Conservation (phyloP, 176 grass and related monocot genomes). For the Bonia amplexicaulis region DNA sequence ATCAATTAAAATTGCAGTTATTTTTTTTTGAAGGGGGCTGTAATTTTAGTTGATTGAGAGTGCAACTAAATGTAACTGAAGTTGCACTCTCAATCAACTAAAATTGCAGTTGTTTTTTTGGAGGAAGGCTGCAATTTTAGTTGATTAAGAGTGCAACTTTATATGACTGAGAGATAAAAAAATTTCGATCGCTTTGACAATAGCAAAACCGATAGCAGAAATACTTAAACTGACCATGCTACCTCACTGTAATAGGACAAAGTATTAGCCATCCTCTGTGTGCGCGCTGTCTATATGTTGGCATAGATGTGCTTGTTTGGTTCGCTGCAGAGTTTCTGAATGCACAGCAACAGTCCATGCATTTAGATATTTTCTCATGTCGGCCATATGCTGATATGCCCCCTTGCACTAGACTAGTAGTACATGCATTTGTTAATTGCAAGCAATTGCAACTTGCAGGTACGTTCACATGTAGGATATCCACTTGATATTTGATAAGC, state of each 20-base stretch:
- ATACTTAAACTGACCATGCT: not conserved
- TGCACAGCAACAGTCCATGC: not conserved
- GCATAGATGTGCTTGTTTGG: not conserved
- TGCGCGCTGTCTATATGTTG: no score
- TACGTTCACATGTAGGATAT: not conserved
- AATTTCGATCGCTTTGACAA: no score
- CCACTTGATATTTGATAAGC: not conserved
- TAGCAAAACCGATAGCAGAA: no score
- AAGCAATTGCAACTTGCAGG: not conserved
- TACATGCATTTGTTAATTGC: not conserved
- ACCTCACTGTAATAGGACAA: not conserved
- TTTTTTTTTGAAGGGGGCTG: no score
- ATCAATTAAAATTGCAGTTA: no score
- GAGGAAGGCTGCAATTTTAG: no score
- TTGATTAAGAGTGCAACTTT: no score
- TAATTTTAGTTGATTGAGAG: no score
- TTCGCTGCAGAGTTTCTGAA: not conserved
- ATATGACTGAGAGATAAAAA: no score
- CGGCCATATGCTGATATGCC: slow-evolving; percentile 22
- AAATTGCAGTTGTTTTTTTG: no score
- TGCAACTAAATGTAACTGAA: no score
- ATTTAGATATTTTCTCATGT: slow-evolving; percentile 3
- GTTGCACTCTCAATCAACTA: no score
- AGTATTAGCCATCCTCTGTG: not conserved
- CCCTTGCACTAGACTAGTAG: not conserved